These are phyloP conservation scores for Podospora pseudoanserina DNA, from an alignment of 495 filamentous ascomycete genomes.

Conservation along the genomic window DNA sequence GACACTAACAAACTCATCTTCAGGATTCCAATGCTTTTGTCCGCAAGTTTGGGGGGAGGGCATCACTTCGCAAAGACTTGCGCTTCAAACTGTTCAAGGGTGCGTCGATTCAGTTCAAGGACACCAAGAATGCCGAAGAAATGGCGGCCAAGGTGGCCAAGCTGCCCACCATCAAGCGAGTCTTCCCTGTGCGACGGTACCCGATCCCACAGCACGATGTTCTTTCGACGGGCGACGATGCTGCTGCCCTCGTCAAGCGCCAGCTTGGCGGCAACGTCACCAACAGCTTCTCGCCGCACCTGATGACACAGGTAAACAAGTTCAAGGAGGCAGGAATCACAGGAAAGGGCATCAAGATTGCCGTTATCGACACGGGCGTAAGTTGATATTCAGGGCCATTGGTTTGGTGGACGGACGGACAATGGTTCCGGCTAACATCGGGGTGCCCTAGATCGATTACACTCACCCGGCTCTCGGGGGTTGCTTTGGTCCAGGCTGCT, in stretches of 20 bases:
- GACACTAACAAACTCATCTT: slow-evolving; percentile 1
- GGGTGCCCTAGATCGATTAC: slow-evolving; percentile 48
- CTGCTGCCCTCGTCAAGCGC: slow-evolving; percentile 31
- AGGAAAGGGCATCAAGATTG: slow-evolving; percentile 48
- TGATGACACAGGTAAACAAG: slow-evolving; percentile 50
- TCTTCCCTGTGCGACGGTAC: slow-evolving; percentile 46
- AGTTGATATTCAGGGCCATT: slow-evolving; percentile 15
- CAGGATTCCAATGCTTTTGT: slow-evolving; percentile 42
- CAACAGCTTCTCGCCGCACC: slow-evolving; percentile 42
- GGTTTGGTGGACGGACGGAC: not conserved
- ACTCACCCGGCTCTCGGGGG: slow-evolving; percentile 56
- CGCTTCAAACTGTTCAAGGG: slow-evolving; percentile 49
- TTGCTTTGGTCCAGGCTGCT: slow-evolving; percentile 51
- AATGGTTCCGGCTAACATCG: slow-evolving; percentile 17
- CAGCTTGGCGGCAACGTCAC: slow-evolving; percentile 35
- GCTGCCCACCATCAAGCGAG: slow-evolving; percentile 43
- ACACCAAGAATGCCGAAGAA: slow-evolving; percentile 39
- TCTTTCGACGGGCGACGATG: slow-evolving; percentile 39
- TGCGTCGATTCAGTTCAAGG: slow-evolving; percentile 46
- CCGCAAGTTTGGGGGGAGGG: slow-evolving; percentile 36
- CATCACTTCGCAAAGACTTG: slow-evolving; percentile 42
- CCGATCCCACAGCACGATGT: slow-evolving; percentile 43
- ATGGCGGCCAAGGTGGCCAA: slow-evolving; percentile 37
- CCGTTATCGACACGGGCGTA: slow-evolving; percentile 48
- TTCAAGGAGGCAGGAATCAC: slow-evolving; percentile 42